Evolutionary conservation across 1,284 basidiomycete genomes (phyloP), one percentile per base, ranked within the genome.

Genomic region (Chalciporus piperatoides): DNA sequence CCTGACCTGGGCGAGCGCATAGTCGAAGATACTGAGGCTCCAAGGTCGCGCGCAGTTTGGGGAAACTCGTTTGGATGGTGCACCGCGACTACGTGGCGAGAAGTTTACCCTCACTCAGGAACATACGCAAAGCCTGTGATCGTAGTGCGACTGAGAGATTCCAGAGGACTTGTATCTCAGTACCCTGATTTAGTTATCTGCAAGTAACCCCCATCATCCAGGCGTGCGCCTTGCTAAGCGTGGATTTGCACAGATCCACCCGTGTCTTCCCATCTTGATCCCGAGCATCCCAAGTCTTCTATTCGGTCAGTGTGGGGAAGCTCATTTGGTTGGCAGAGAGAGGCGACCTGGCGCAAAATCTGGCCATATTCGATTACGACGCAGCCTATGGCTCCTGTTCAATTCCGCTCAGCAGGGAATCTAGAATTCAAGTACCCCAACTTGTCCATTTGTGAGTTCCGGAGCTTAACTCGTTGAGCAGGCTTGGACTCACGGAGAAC

Each of bases 101-200:
- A 44, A 3, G 58, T 59, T 45, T 62, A 65, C 37, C 61, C 63
- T 1, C 52, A 51, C 42, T 55, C 61, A 12, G 15, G 24, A 8
- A 11, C 23, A 19, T 38, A 43, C 23, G 37, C 41, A 17, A 51
- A 47, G 28, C 28, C 48, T 9, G 21, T n/a, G 27, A 35, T 52
- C 15, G 46, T 3, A 21, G 32, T 51, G 24, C 43, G 44, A 14
- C 52, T 48, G 21, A 51, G 43, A 44, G 46, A 42, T 30, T 15
- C 53, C 36, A 23, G 44, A 39, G 49, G 40, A 17, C 7, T 47
- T 24, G 39, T 48, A 25, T 43, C 49, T 28, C 53, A 48, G 27
- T 75, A 74, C 56, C 71, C 73, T 30, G 57, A 59, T 42, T 36
- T 71, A 35, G 58, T 59, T 4, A 66, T 71, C 40, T 73, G 72